phyloP scores from a whole-genome alignment of 257 asterid species.

The Hygrophila difformis region DNA sequence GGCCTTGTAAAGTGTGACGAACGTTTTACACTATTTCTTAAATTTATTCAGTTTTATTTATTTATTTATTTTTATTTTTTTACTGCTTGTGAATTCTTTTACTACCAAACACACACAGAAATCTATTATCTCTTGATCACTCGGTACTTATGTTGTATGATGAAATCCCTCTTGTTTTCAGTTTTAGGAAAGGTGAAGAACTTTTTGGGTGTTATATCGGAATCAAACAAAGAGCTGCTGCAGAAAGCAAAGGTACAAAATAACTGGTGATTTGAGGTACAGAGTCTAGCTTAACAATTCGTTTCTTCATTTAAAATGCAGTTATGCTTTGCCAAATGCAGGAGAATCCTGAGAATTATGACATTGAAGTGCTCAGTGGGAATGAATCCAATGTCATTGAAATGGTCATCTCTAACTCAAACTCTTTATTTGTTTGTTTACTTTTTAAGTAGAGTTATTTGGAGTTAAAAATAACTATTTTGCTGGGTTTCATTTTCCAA shows the following conservation, averaged over 20 bases:
- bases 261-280: neutral
- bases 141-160: too few relatives aligned
- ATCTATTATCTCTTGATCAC: too few relatives aligned
- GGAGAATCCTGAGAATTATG: constrained; percentile 50
- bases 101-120: too few relatives aligned
- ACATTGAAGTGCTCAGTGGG: constrained; percentile 66
- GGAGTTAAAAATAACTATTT: too few relatives aligned
- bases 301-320: neutral
- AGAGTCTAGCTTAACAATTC: neutral
- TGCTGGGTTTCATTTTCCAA: too few relatives aligned
- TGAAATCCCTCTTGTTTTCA: constrained; percentile 16
- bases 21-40: too few relatives aligned
- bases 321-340: constrained; percentile 16
- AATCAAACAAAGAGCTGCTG: constrained; percentile 59
- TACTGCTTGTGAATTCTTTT: too few relatives aligned
- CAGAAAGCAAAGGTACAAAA: constrained; percentile 39
- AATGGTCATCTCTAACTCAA: constrained; percentile 40
- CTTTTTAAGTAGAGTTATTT: neutral
- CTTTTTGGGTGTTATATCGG: constrained; percentile 62
- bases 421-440: too few relatives aligned
- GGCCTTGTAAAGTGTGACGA: too few relatives aligned
- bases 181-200: constrained; percentile 77
- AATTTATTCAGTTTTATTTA: too few relatives aligned
- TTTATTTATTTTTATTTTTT: too few relatives aligned
- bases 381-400: constrained; percentile 71